Percentiles rank a stretch among this genome's conserved stretches.
Conservation (phyloP, 208 protist species). For the Kentomonas sorsogonicus region DNA sequence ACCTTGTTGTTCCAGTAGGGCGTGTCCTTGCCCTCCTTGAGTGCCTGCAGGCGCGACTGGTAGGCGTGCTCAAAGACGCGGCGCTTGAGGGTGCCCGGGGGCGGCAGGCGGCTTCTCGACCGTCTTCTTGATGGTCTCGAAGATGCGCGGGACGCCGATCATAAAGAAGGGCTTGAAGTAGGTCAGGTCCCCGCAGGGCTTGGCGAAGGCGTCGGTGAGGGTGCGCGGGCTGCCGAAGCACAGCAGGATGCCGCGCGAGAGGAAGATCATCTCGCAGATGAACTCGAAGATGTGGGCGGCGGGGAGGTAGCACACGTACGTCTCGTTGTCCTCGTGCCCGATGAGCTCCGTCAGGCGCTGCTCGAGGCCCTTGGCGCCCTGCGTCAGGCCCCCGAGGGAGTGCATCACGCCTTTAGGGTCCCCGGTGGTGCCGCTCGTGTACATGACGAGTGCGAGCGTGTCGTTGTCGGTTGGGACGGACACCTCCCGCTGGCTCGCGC, state of each 20-base stretch:
- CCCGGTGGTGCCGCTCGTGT: slow-evolving; percentile 90
- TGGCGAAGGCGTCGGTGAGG: slow-evolving; percentile 58
- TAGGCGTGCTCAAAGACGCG: slow-evolving; percentile 73
- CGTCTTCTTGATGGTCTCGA: slow-evolving; percentile 82
- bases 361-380: slow-evolving; percentile 26
- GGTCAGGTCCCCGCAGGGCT: slow-evolving; percentile 69
- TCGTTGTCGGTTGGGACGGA: slow-evolving; percentile 34
- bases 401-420: slow-evolving; percentile 89
- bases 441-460: slow-evolving; percentile 71
- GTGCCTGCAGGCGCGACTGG: slow-evolving; percentile 38
- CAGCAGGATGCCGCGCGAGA: slow-evolving; percentile 56
- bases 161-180: slow-evolving; percentile 79
- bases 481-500: slow-evolving; percentile 13
- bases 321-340: slow-evolving; percentile 36
- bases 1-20: slow-evolving; percentile 84
- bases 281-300: slow-evolving; percentile 92
- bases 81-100: slow-evolving; percentile 52
- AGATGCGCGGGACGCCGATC: slow-evolving; percentile 81
- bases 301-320: slow-evolving; percentile 87
- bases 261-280: slow-evolving; percentile 46
- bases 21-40: slow-evolving; percentile 72
- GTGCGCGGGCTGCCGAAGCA: slow-evolving; percentile 81
- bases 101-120: slow-evolving; percentile 70
- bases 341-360: slow-evolving; percentile 43
- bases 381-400: slow-evolving; percentile 49